These are phyloP conservation scores for Prunella vulgaris DNA, from an alignment of 257 asterid genomes.

Conservation along the genomic window DNA sequence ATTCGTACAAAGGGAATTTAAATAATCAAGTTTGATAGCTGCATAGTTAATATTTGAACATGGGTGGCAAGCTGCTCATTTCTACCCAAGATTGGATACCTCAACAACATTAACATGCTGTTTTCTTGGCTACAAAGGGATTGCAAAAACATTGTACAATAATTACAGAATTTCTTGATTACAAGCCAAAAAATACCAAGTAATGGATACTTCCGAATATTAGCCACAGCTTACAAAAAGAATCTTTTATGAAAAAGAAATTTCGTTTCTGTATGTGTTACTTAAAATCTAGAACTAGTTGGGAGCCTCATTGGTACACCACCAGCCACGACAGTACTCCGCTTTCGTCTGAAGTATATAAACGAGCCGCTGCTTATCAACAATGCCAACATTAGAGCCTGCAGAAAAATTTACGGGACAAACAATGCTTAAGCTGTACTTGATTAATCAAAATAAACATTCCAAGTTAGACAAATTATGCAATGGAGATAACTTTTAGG, in stretches of 20 bases:
- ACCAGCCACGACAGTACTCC: constrained; percentile 38
- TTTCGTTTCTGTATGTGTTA: neutral
- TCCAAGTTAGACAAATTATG: neutral
- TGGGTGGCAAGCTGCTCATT: neutral
- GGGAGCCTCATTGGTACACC: constrained; percentile 64
- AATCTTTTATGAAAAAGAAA: constrained; percentile 1
- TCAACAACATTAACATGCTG: neutral
- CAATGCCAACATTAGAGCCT: constrained; percentile 67
- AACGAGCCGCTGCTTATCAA: constrained; percentile 75
- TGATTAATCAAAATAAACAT: neutral
- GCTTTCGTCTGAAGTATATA: constrained; percentile 59
- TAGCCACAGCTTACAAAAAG: constrained; percentile 16
- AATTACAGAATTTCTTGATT: constrained; percentile 22
- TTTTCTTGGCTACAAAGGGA: neutral
- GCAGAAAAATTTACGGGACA: constrained; percentile 1
- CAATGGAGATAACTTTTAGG: neutral
- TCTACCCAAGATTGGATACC: neutral
- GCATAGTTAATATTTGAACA: too few species aligned
- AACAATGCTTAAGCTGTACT: constrained; percentile 6
- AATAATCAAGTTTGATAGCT: too few species aligned
- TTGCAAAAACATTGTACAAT: neutral
- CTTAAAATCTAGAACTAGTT: constrained; percentile 62
- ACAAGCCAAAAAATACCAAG: constrained; percentile 2
- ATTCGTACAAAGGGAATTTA: neutral
- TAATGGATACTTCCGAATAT: constrained; percentile 8